phyloP scores from a whole-genome alignment of 192 early-diverging fungal genomes.

The Rhizoclosmatium globosum region DNA sequence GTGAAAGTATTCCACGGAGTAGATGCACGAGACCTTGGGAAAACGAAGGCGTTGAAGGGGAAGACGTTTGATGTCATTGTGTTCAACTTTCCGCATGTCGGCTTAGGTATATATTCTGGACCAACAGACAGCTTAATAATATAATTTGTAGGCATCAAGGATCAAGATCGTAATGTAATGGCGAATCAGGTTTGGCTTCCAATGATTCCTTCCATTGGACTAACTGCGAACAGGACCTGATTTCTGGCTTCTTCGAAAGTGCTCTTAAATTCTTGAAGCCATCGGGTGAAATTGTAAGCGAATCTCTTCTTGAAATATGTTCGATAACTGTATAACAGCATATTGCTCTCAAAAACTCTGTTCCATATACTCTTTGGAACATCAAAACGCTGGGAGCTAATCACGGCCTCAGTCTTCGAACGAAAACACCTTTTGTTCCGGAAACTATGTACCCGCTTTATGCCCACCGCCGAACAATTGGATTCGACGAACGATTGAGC shows the following conservation, averaged over 20 bases:
- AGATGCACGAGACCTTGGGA: constrained; percentile 77
- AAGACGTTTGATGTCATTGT: constrained; percentile 82
- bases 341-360: constrained; percentile 84
- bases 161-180: constrained; percentile 84
- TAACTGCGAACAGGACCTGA: constrained; percentile 10
- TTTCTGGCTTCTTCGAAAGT: constrained; percentile 41
- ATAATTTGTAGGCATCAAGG: constrained; percentile 80
- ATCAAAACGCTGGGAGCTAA: constrained; percentile 78
- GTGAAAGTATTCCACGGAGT: constrained; percentile 78
- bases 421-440: constrained; percentile 68
- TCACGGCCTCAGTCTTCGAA: constrained; percentile 59
- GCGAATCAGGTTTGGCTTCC: constrained; percentile 68
- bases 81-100: constrained; percentile 97
- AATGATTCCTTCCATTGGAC: no score
- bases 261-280: constrained; percentile 27
- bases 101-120: constrained; percentile 40
- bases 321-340: constrained; percentile 37
- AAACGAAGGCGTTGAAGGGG: constrained; percentile 56
- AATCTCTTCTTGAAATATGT: neutral
- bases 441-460: constrained; percentile 82
- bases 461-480: constrained; percentile 93
- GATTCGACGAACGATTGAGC: constrained; percentile 85
- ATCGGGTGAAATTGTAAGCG: constrained; percentile 15
- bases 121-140: constrained; percentile 1
- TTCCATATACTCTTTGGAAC: constrained; percentile 91